phyloP scores from a whole-genome alignment of 345 rosid species.

The Noccaea caerulescens region DNA sequence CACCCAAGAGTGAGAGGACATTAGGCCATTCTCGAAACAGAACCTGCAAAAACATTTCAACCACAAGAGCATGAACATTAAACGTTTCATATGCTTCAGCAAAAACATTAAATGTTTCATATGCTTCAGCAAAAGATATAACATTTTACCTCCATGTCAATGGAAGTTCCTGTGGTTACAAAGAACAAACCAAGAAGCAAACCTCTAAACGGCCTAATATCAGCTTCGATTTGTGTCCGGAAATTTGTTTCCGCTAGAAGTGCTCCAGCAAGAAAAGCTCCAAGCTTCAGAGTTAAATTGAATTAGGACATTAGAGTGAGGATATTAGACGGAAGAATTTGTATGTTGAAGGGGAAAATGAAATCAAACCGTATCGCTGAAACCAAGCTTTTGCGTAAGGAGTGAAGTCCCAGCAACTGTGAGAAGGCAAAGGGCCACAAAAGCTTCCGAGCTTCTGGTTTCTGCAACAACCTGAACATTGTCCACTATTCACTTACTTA shows the following conservation, averaged over 20 bases:
- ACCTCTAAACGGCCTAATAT: constrained; percentile 97
- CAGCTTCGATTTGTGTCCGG: constrained; percentile 97
- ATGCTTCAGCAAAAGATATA: background rate
- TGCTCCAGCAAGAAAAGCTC: constrained; percentile 98
- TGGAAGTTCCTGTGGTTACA: constrained; percentile 92
- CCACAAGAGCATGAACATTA: constrained; percentile 24
- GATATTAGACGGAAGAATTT: constrained; percentile 18
- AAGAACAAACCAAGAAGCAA: constrained; percentile 94
- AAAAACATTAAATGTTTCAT: constrained; percentile 8
- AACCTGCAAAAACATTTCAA: constrained; percentile 54
- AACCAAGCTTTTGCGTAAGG: constrained; percentile 85
- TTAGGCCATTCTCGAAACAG: constrained; percentile 93
- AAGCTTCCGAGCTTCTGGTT: constrained; percentile 94
- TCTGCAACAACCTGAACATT: constrained; percentile 87
- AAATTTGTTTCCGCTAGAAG: constrained; percentile 94
- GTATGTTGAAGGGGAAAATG: constrained; percentile 2
- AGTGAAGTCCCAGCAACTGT: constrained; percentile 96
- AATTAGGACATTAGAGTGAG: constrained; percentile 11
- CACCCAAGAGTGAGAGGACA: constrained; percentile 87
- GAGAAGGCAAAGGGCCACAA: constrained; percentile 92
- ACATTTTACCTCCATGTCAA: constrained; percentile 82
- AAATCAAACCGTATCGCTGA: constrained; percentile 85
- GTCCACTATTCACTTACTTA: constrained; percentile 30
- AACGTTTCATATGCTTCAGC: constrained; percentile 6
- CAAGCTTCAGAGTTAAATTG: constrained; percentile 62